These are phyloP conservation scores for Opeltia flavorubescens DNA, from an alignment of 495 filamentous ascomycete genomes.

Conservation along the genomic window DNA sequence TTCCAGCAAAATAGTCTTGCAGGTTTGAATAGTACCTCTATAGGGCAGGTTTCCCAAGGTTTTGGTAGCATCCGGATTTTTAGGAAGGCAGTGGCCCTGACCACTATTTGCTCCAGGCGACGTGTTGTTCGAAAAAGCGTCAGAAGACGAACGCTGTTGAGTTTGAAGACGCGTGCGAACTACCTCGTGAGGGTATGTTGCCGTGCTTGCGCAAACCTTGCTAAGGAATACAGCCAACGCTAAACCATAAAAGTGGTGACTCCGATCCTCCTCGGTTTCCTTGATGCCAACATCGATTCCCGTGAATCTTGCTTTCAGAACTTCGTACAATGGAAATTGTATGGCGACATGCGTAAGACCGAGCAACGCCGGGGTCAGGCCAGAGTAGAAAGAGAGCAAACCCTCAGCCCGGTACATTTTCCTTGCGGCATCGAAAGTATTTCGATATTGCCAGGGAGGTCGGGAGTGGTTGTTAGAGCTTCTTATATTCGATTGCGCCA, in stretches of 20 bases:
- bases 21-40: constrained; percentile 66
- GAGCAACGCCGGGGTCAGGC: constrained; percentile 79
- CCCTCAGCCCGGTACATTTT: constrained; percentile 94
- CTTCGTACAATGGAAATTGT: constrained; percentile 94
- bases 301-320: constrained; percentile 79
- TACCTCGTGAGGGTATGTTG: constrained; percentile 73
- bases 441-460: constrained; percentile 78
- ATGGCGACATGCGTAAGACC: constrained; percentile 93
- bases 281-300: constrained; percentile 65
- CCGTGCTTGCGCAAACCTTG: constrained; percentile 86
- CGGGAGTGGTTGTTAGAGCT: constrained; percentile 38
- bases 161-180: constrained; percentile 48
- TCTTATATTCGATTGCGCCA: constrained; percentile 62
- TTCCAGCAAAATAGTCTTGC: constrained; percentile 68
- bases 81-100: constrained; percentile 28
- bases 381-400: constrained; percentile 84
- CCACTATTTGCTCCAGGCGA: constrained; percentile 19
- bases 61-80: constrained; percentile 40
- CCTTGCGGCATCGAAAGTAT: constrained; percentile 73
- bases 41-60: constrained; percentile 56
- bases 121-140: constrained; percentile 17
- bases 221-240: constrained; percentile 81
- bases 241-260: constrained; percentile 57
- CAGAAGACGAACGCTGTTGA: constrained; percentile 61
- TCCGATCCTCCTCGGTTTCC: constrained; percentile 39